Evolutionary conservation across 371 early-diverging fungal species (phyloP).

Genomic region (Apophysomyces sp.): DNA sequence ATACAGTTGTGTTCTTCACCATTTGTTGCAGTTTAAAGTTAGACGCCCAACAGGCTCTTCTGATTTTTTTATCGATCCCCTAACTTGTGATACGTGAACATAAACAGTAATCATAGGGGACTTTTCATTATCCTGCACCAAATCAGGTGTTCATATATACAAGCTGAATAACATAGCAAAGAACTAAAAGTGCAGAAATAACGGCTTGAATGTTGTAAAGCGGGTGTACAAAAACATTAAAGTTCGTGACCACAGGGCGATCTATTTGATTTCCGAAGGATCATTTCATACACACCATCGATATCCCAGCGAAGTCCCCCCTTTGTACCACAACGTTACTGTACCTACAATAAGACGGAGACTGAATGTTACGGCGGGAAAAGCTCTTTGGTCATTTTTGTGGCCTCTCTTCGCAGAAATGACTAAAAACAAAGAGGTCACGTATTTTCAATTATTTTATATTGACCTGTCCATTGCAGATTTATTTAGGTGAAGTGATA

Average conservation of each 20-base stretch:
- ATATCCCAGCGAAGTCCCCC: neutral
- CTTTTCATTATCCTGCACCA: too few species aligned
- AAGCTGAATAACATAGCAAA: neutral
- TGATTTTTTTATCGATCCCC: too few species aligned
- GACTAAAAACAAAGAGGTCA: too few species aligned
- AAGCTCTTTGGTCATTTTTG: neutral
- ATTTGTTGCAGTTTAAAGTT: neutral
- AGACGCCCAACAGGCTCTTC: neutral
- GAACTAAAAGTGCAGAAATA: too few species aligned
- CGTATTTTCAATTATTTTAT: too few species aligned
- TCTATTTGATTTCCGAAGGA: constrained; percentile 2
- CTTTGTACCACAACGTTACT: neutral
- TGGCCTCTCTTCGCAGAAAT: neutral
- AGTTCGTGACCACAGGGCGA: neutral
- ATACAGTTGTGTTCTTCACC: neutral
- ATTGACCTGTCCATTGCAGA: too few species aligned
- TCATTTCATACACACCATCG: neutral
- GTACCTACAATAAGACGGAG: neutral
- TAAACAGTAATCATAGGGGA: too few species aligned
- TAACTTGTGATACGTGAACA: too few species aligned
- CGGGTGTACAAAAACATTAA: neutral
- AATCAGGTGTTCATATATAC: neutral
- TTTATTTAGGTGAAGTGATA: too few species aligned
- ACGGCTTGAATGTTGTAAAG: neutral
- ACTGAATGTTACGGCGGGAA: neutral